Evolutionary conservation across 2,329 filamentous ascomycete species (phyloP).

Genomic region (Calycina herbarum): DNA sequence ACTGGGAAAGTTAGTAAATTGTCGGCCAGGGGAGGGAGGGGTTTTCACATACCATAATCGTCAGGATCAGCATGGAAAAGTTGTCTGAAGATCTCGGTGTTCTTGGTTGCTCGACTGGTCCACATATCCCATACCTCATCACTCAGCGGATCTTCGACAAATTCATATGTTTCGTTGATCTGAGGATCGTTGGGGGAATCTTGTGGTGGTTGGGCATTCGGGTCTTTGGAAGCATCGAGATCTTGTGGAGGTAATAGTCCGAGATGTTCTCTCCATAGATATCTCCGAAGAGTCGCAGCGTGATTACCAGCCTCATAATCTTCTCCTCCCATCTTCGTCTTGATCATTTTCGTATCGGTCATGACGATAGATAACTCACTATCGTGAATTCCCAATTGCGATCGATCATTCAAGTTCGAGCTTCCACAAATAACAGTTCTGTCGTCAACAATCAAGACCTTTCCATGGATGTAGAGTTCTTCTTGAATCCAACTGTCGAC

Average conservation of each 20-base stretch:
- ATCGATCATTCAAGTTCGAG: slow-evolving; percentile 89
- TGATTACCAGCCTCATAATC: slow-evolving; percentile 78
- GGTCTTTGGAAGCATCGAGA: slow-evolving; percentile 64
- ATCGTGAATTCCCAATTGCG: slow-evolving; percentile 85
- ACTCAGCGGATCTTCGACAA: slow-evolving; percentile 70
- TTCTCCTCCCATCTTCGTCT: slow-evolving; percentile 75
- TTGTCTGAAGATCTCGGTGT: slow-evolving; percentile 75
- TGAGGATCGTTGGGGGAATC: slow-evolving; percentile 66
- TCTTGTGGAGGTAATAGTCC: slow-evolving; percentile 76
- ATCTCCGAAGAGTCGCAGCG: slow-evolving; percentile 75
- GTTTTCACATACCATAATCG: slow-evolving; percentile 61
- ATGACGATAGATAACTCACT: slow-evolving; percentile 89
- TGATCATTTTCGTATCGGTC: slow-evolving; percentile 73
- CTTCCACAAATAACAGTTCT: slow-evolving; percentile 80
- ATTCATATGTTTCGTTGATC: slow-evolving; percentile 59
- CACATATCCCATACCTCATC: slow-evolving; percentile 69
- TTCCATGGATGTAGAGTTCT: slow-evolving; percentile 92
- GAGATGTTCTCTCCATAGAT: slow-evolving; percentile 88
- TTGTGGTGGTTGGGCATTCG: slow-evolving; percentile 70
- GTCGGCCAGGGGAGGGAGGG: slow-evolving; percentile 7
- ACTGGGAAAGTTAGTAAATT: slow-evolving; percentile 48
- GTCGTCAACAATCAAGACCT: slow-evolving; percentile 88
- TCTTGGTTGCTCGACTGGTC: slow-evolving; percentile 66
- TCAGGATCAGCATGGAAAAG: slow-evolving; percentile 89
- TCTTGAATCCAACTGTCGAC: slow-evolving; percentile 91